phyloP scores from a whole-genome alignment of 495 filamentous ascomycete genomes.

The Daldinia caldariorum region DNA sequence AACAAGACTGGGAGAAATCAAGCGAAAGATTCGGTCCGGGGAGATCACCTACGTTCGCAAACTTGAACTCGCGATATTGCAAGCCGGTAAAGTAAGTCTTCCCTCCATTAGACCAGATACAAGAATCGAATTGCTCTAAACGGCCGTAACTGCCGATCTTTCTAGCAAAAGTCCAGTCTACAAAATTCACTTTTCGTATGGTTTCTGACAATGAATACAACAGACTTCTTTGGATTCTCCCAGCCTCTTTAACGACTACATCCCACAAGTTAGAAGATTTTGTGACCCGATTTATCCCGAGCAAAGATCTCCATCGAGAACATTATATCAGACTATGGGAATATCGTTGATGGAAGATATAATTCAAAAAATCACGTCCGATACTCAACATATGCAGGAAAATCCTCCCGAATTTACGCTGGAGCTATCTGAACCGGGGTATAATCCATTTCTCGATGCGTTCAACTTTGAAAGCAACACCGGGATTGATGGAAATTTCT shows the following conservation, averaged over 20 bases:
- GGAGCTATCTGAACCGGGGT: constrained; percentile 9
- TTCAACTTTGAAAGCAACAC: constrained; percentile 18
- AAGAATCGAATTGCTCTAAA: neutral
- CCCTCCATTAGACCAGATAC: neutral
- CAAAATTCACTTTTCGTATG: neutral
- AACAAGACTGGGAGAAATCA: constrained; percentile 43
- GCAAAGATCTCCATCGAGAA: constrained; percentile 46
- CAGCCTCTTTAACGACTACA: constrained; percentile 49
- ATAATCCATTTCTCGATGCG: constrained; percentile 34
- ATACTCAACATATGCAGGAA: constrained; percentile 31
- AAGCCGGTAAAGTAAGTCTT: constrained; percentile 54
- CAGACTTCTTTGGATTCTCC: constrained; percentile 48
- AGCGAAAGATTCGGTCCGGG: constrained; percentile 44
- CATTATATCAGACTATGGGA: constrained; percentile 51
- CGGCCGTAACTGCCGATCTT: neutral
- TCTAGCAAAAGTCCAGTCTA: neutral
- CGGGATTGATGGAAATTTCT: constrained; percentile 8
- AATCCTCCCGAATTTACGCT: constrained; percentile 23
- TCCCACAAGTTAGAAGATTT: constrained; percentile 46
- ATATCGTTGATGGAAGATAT: constrained; percentile 51
- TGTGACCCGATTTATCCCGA: constrained; percentile 55
- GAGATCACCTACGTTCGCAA: constrained; percentile 51
- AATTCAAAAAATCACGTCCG: constrained; percentile 32
- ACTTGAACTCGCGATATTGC: constrained; percentile 57
- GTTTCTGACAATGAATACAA: constrained; percentile 32